Conservation (phyloP, 805 yeast species). For the Ascoidea asiatica region DNA sequence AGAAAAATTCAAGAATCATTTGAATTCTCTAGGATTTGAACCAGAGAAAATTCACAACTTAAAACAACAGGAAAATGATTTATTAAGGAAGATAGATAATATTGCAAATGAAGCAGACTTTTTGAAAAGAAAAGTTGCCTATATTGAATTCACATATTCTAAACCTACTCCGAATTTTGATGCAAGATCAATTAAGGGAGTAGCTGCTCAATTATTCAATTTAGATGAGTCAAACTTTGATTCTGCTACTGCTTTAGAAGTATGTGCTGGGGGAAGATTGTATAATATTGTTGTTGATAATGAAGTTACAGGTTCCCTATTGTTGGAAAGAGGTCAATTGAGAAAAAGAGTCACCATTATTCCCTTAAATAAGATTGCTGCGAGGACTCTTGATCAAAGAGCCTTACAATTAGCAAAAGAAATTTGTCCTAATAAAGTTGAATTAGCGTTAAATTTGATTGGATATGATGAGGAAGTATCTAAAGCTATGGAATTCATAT, state of each 20-base stretch:
- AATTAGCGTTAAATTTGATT: slow-evolving; percentile 74
- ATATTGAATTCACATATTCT: slow-evolving; percentile 62
- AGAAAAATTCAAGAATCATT: slow-evolving; percentile 23
- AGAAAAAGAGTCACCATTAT: slow-evolving; percentile 79
- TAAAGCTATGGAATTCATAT: slow-evolving; percentile 82
- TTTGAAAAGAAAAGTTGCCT: slow-evolving; percentile 51
- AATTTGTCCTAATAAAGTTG: slow-evolving; percentile 76
- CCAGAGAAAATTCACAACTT: slow-evolving; percentile 29
- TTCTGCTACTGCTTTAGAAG: slow-evolving; percentile 75
- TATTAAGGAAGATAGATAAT: slow-evolving; percentile 30
- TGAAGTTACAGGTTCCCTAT: slow-evolving; percentile 70
- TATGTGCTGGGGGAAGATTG: slow-evolving; percentile 85
- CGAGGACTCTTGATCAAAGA: slow-evolving; percentile 38
- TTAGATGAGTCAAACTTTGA: slow-evolving; percentile 41
- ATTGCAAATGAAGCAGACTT: slow-evolving; percentile 35
- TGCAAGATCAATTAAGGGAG: slow-evolving; percentile 59
- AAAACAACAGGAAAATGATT: slow-evolving; percentile 27
- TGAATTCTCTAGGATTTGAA: slow-evolving; percentile 45
- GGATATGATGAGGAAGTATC: slow-evolving; percentile 57
- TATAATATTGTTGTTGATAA: slow-evolving; percentile 87
- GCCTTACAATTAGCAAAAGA: slow-evolving; percentile 53
- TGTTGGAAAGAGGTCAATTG: slow-evolving; percentile 67
- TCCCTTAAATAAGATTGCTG: slow-evolving; percentile 75
- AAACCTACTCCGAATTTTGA: slow-evolving; percentile 52
- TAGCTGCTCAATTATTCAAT: slow-evolving; percentile 74